Evolutionary conservation across 805 yeast genomes (phyloP), one percentile per base, ranked within the genome.

Genomic region (Isabelozyma gotoi): DNA sequence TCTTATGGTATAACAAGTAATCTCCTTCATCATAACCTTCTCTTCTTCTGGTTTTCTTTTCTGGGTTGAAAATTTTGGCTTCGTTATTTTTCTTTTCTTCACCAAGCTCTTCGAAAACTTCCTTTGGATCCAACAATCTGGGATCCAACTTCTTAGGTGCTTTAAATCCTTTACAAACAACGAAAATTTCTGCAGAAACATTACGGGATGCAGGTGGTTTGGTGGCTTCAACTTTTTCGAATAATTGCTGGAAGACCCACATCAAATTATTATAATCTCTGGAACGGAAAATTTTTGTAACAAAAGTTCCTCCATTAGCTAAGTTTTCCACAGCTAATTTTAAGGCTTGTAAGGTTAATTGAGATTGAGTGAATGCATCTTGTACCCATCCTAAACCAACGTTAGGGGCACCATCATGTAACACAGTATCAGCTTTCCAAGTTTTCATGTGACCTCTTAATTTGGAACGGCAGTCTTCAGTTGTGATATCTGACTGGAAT

Each of bases 341-440:
- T 58, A 94, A 75, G 24, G 98, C 96, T 71, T 91, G 96, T 53
- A 94, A 73, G 21, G 96, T 95, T 55, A 94, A 81, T 61, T 92
- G 98, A 19, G 97, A 89, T 71, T 94, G 99, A 1, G 98, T 89
- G 70, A 88, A 94, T 1, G 99, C 99, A 81, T 94, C 99, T 67
- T 94, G 99, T 16, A 88, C 94, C 99, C 99, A 94, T n/a, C 96
- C 96, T 60, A 94, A 77, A 84, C 99, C 99, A 56, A 94, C 98
- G 60, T 94, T 94, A 21, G 99, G 99, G 20, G 99, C 99, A 84
- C 99, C 99, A 77, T 94, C 99, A 68, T 94, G 99, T 60, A 94
- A 72, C 15, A 94, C 98, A 0, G 96, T 88, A 62, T 94, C 98
- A 1, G 98, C 99, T 58, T 94, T 94, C 97, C 98, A 94, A 1